Evolutionary conservation across 208 protist species (phyloP).

Genomic region (Acanthamoeba healyi): DNA sequence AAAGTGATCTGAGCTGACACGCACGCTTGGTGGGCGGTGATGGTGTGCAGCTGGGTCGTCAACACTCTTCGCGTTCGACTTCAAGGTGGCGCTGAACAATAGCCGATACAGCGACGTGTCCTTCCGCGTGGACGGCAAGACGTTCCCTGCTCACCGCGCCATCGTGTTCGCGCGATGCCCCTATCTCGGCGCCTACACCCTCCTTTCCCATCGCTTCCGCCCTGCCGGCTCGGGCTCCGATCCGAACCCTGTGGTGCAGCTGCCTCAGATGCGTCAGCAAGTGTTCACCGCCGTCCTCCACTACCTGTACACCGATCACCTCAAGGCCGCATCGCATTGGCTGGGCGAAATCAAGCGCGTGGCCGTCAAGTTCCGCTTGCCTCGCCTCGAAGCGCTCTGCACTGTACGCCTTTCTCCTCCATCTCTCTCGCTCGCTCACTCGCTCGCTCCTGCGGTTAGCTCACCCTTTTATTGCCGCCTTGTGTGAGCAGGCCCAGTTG

Average conservation of each 20-base stretch:
- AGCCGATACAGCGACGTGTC: not conserved
- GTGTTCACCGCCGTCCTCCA: constrained; percentile 59
- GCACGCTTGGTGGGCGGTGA: no score
- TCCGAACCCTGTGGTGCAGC: not conserved
- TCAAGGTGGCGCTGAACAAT: constrained; percentile 64
- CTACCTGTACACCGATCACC: constrained; percentile 77
- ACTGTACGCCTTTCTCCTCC: not conserved
- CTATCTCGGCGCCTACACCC: not conserved
- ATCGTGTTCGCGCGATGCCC: constrained; percentile 53
- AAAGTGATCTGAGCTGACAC: no score
- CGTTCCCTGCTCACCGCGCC: constrained; percentile 2
- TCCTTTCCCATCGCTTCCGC: constrained; percentile 49
- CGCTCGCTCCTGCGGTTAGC: not conserved
- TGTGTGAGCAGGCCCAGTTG: constrained; percentile 28
- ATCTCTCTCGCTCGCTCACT: not conserved
- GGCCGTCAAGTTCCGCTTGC: constrained; percentile 4
- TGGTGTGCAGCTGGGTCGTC: constrained; percentile 38
- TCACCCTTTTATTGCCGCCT: not conserved
- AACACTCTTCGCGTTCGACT: constrained; percentile 58
- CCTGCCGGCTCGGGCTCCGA: not conserved
- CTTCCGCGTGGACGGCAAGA: constrained; percentile 35
- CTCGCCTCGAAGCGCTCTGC: constrained; percentile 24
- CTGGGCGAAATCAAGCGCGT: constrained; percentile 36
- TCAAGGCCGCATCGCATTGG: constrained; percentile 41
- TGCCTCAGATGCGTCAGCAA: constrained; percentile 51